Conservation (phyloP, 495 filamentous ascomycete genomes). For the Aspergillus mulundensis region DNA sequence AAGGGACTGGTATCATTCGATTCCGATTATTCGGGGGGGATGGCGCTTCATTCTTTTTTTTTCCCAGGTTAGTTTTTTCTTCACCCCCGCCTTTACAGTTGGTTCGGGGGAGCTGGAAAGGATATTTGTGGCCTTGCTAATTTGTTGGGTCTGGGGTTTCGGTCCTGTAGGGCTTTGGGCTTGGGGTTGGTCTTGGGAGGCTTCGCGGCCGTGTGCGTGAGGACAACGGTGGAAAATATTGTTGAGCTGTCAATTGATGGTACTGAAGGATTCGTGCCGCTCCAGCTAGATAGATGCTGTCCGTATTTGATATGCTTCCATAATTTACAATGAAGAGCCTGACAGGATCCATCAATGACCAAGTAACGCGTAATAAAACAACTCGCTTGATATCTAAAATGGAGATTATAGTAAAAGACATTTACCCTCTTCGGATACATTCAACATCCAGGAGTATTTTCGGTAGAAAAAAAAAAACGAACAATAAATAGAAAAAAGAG, state of each 20-base stretch:
- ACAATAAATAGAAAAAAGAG: conserved; percentile 18
- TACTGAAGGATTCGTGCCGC: not conserved
- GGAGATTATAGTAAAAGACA: conserved; percentile 20
- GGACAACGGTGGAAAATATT: not conserved
- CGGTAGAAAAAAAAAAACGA: conserved; percentile 9
- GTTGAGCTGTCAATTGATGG: not conserved
- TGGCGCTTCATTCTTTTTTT: conserved; percentile 66
- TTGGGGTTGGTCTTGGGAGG: not conserved
- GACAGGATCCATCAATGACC: not conserved
- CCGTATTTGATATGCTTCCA: not conserved
- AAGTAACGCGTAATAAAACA: conserved; percentile 6
- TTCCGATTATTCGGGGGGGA: conserved; percentile 96
- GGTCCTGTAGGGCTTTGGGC: conserved; percentile 5
- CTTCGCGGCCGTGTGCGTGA: too few species aligned
- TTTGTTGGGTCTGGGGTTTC: conserved; percentile 28
- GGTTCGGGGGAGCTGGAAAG: conserved; percentile 26
- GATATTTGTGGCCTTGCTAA: conserved; percentile 34
- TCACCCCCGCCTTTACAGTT: conserved; percentile 2
- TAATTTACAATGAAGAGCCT: conserved; percentile 1
- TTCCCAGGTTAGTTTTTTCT: conserved; percentile 56
- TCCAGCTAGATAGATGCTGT: not conserved
- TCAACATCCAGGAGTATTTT: conserved; percentile 23
- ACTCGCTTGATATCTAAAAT: conserved; percentile 24
- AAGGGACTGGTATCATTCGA: conserved; percentile 79
- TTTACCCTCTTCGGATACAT: not conserved